phyloP scores from a whole-genome alignment of 352 stramenopile genomes.

The Globisporangium okanoganense region DNA sequence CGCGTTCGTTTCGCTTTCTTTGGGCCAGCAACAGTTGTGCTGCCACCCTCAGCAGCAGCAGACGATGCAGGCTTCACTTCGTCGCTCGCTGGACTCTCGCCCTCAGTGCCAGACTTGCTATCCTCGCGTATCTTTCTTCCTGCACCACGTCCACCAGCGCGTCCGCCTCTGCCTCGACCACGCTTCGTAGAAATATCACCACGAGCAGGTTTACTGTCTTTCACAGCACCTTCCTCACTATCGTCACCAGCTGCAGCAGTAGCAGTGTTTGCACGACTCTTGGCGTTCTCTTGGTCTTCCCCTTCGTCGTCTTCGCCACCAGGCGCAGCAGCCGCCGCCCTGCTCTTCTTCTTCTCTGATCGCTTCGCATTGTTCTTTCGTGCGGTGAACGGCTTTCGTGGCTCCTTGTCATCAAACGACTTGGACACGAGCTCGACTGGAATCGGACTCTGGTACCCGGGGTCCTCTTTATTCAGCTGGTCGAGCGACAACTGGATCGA shows the following conservation, averaged over 20 bases:
- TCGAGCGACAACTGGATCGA: conserved; percentile 73
- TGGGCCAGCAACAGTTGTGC: neutral
- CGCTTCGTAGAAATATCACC: conserved; percentile 2
- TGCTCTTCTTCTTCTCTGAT: conserved; percentile 20
- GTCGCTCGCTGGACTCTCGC: neutral
- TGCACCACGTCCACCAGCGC: conserved; percentile 16
- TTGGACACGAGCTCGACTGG: conserved; percentile 46
- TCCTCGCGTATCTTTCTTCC: conserved; percentile 9
- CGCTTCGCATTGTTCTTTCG: conserved; percentile 21
- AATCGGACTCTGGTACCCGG: conserved; percentile 75
- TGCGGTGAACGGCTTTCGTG: conserved; percentile 10
- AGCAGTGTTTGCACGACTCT: neutral
- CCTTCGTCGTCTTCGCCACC: conserved; percentile 14
- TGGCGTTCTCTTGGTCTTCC: conserved; percentile 11
- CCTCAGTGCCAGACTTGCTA: conserved; percentile 13
- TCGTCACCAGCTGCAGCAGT: neutral
- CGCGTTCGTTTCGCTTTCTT: conserved; percentile 7
- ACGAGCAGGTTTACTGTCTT: conserved; percentile 5
- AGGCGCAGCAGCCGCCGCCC: neutral
- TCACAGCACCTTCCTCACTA: neutral
- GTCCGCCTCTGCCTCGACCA: conserved; percentile 19
- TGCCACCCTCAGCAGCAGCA: neutral
- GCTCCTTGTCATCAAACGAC: conserved; percentile 28
- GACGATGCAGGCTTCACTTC: conserved; percentile 6
- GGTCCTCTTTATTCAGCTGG: conserved; percentile 44